phyloP scores from a whole-genome alignment of 1,139 yeast genomes.

The Kazachstania sp. region DNA sequence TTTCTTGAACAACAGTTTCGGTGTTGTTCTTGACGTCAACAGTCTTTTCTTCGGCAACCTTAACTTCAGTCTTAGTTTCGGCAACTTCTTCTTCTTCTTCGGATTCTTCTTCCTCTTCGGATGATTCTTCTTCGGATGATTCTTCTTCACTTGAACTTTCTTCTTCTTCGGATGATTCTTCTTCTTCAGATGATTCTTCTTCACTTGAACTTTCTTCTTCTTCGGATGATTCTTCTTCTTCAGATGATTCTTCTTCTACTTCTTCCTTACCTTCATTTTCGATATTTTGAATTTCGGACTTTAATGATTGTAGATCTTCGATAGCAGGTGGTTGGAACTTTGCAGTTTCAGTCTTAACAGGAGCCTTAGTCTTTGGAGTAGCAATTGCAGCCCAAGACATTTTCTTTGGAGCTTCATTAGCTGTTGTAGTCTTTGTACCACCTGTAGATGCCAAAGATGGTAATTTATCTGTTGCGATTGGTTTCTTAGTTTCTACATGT shows the following conservation, averaged over 20 bases:
- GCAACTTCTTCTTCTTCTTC: neutral
- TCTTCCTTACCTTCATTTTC: constrained; percentile 8
- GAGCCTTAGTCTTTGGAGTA: constrained; percentile 24
- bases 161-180: constrained; percentile 2
- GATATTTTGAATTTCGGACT: constrained; percentile 2
- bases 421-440: neutral
- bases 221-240: constrained; percentile 2
- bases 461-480: neutral
- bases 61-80: neutral
- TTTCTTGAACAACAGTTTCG: neutral
- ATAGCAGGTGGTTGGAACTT: neutral
- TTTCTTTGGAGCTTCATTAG: constrained; percentile 18
- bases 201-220: constrained; percentile 1
- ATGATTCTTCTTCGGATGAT: constrained; percentile 6
- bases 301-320: neutral
- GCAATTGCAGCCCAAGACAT: constrained; percentile 39
- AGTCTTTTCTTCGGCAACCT: neutral
- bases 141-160: constrained; percentile 4
- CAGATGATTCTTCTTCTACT: constrained; percentile 5
- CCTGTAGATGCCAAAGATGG: constrained; percentile 4
- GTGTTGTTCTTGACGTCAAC: neutral
- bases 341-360: neutral
- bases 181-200: neutral
- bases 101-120: constrained; percentile 6
- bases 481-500: neutral